These are phyloP conservation scores for Eucalyptus lansdowneana DNA, from an alignment of 345 rosid genomes.

Conservation along the genomic window DNA sequence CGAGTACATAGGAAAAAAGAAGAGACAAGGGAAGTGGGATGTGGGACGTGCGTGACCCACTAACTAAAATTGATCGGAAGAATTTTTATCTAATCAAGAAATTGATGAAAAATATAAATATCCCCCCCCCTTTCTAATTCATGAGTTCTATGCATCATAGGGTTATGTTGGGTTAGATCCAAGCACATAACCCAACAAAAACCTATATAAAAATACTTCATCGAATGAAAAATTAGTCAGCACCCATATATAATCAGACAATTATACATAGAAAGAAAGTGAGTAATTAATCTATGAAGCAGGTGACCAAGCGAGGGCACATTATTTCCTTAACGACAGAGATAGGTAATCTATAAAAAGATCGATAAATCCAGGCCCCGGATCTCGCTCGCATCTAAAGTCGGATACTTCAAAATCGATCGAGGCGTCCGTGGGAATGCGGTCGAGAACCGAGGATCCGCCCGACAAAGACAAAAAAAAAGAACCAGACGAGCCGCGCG, in stretches of 20 bases:
- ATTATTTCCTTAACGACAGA: not conserved
- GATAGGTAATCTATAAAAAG: not conserved
- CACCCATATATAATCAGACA: rapidly evolving
- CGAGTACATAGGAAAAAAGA: rapidly evolving
- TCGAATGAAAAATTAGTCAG: rapidly evolving
- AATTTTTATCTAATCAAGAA: not conserved
- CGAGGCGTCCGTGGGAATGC: not conserved
- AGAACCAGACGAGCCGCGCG: not conserved
- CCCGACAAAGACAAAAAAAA: not conserved
- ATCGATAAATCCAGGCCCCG: not conserved
- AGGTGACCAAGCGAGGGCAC: not conserved
- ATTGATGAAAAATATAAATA: no score
- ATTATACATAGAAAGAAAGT: not conserved
- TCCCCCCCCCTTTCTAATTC: not conserved
- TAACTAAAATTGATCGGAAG: rapidly evolving
- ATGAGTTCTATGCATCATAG: not conserved
- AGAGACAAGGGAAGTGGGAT: not conserved
- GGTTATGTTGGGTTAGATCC: not conserved
- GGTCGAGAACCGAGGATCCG: not conserved
- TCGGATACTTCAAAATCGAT: not conserved
- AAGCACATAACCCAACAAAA: not conserved
- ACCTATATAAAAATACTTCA: no score
- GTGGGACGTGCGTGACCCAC: rapidly evolving
- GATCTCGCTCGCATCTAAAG: not conserved
- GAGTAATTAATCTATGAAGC: not conserved